Percentiles rank a stretch among this genome's conserved stretches.
Evolutionary conservation across 768 basidiomycete genomes (phyloP).

Genomic region (Panellus pusillus): DNA sequence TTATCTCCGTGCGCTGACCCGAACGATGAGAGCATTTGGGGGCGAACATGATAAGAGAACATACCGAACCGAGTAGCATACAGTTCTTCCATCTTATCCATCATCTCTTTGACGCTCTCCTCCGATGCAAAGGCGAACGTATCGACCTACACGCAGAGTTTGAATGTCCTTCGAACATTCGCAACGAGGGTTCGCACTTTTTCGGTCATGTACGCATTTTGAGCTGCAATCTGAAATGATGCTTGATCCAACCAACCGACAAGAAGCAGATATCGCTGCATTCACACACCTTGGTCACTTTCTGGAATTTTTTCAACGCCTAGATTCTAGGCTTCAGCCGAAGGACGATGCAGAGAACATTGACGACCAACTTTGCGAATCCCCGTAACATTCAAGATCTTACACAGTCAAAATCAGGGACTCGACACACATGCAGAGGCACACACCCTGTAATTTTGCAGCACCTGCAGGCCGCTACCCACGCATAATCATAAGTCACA

Average conservation of each 20-base stretch:
- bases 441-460: conserved; percentile 87
- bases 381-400: conserved; percentile 87
- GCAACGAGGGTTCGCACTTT: conserved; percentile 37
- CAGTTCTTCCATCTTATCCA: conserved; percentile 72
- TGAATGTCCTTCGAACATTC: too few relatives aligned
- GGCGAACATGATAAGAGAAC: conserved; percentile 24
- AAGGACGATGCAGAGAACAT: too few relatives aligned
- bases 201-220: conserved; percentile 79
- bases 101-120: conserved; percentile 59
- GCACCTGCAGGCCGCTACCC: conserved; percentile 69
- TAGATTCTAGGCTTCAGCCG: too few relatives aligned
- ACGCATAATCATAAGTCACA: not conserved
- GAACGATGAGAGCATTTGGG: not conserved
- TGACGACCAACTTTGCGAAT: conserved; percentile 60
- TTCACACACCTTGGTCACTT: conserved; percentile 59
- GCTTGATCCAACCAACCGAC: not conserved
- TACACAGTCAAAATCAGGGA: conserved; percentile 26
- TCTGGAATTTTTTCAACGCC: conserved; percentile 81
- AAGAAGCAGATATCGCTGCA: not conserved
- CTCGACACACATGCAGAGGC: not conserved
- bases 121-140: conserved; percentile 67
- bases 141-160: conserved; percentile 49
- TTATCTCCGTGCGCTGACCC: conserved; percentile 60
- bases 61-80: conserved; percentile 78
- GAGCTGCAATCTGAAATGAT: conserved; percentile 55